Evolutionary conservation across 225 moss, liverwort and hornwort species (phyloP).

Genomic region (Bryum argenteum): DNA sequence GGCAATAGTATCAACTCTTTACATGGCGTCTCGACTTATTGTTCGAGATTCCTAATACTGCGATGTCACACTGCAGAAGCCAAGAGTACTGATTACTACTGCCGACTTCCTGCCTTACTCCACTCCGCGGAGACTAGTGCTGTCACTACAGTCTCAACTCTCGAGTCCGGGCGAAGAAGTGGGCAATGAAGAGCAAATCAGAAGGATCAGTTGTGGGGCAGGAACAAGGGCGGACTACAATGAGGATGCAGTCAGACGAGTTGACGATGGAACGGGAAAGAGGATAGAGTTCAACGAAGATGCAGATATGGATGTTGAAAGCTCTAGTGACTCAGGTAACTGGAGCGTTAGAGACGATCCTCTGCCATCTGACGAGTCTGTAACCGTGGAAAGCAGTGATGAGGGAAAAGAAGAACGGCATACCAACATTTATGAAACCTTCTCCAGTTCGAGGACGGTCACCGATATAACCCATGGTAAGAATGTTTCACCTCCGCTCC

Average conservation of each 20-base stretch:
- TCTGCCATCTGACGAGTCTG: conserved; percentile 78
- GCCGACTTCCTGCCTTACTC: conserved; percentile 77
- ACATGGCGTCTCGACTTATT: neutral
- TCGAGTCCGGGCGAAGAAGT: conserved; percentile 54
- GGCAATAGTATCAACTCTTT: neutral
- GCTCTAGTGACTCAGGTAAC: conserved; percentile 72
- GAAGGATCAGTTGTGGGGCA: conserved; percentile 27
- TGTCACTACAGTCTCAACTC: conserved; percentile 75
- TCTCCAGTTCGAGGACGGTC: conserved; percentile 24
- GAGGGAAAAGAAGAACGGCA: conserved; percentile 43
- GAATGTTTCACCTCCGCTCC: conserved; percentile 17
- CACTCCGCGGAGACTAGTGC: conserved; percentile 79
- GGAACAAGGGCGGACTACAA: conserved; percentile 24
- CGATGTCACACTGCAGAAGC: conserved; percentile 46
- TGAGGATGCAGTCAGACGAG: conserved; percentile 29
- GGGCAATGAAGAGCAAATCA: conserved; percentile 36
- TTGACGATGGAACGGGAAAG: conserved; percentile 37
- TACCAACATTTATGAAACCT: conserved; percentile 34
- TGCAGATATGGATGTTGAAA: conserved; percentile 85
- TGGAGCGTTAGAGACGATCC: conserved; percentile 89
- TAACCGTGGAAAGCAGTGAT: conserved; percentile 56
- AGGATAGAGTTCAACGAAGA: conserved; percentile 40
- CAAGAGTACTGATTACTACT: conserved; percentile 66
- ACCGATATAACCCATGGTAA: conserved; percentile 11
- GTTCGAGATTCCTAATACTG: no score